Evolutionary conservation across 2,329 filamentous ascomycete genomes (phyloP).

Genomic region (Didymella pinodella): DNA sequence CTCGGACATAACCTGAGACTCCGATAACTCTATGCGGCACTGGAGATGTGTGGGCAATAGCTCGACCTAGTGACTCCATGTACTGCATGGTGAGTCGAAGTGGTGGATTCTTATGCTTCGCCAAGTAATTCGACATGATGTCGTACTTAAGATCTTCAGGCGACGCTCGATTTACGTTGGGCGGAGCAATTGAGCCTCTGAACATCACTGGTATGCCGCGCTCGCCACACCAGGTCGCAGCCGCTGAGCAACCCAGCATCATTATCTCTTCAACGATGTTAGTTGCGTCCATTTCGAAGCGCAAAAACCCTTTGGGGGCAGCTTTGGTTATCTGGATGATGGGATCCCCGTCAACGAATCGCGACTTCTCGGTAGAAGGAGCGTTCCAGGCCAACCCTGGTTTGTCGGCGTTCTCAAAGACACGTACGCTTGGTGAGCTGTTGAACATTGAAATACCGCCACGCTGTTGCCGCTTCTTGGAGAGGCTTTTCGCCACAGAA

Average conservation of each 20-base stretch:
- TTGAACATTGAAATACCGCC: conserved; percentile 51
- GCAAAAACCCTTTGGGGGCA: conserved; percentile 16
- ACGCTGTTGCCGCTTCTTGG: conserved; percentile 42
- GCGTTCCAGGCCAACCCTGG: conserved; percentile 53
- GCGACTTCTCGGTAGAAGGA: conserved; percentile 49
- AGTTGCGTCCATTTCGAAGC: conserved; percentile 29
- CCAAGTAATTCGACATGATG: conserved; percentile 49
- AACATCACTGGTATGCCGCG: conserved; percentile 61
- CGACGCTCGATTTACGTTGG: conserved; percentile 21
- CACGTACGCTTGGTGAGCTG: conserved; percentile 39
- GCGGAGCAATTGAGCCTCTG: conserved; percentile 50
- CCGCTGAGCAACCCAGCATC: conserved; percentile 63
- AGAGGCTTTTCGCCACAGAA: conserved; percentile 45
- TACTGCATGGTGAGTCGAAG: conserved; percentile 54
- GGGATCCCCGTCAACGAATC: conserved; percentile 55
- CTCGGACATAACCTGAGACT: conserved; percentile 62
- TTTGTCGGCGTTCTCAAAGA: conserved; percentile 45
- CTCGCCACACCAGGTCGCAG: conserved; percentile 61
- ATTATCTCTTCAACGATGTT: conserved; percentile 56
- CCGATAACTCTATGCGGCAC: conserved; percentile 61
- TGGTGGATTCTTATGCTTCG: conserved; percentile 48
- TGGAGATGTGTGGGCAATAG: conserved; percentile 57
- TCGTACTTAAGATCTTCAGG: conserved; percentile 36
- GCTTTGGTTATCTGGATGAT: conserved; percentile 48
- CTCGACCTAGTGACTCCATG: conserved; percentile 51